Evolutionary conservation across 352 stramenopile species (phyloP).

Genomic region (Phytophthora sp.): DNA sequence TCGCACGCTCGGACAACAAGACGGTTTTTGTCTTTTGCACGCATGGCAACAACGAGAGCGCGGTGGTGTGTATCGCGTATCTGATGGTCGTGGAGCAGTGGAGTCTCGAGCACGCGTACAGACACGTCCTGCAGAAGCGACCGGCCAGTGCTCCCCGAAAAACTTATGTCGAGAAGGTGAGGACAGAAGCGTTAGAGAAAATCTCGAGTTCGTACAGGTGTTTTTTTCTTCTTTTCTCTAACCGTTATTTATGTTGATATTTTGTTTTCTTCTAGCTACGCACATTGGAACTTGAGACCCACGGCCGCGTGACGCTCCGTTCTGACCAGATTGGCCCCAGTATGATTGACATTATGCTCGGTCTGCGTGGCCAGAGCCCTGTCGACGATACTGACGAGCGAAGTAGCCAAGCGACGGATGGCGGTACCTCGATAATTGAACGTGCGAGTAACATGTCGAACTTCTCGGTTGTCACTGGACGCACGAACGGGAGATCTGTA

Average conservation of each 20-base stretch:
- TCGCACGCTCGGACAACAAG: conserved; percentile 43
- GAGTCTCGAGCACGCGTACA: conserved; percentile 68
- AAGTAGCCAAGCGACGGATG: conserved; percentile 55
- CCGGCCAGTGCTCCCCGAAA: conserved; percentile 66
- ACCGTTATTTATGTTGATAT: no score
- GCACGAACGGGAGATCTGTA: conserved; percentile 57
- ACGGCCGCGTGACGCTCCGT: conserved; percentile 66
- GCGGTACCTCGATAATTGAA: conserved; percentile 47
- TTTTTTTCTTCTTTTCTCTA: no score
- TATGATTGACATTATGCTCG: conserved; percentile 81
- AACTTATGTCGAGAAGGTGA: conserved; percentile 70
- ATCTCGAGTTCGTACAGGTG: no score
- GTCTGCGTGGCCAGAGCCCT: conserved; percentile 51
- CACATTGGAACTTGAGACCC: conserved; percentile 58
- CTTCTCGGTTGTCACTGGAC: conserved; percentile 53
- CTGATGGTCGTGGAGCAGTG: conserved; percentile 65
- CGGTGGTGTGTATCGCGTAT: conserved; percentile 70
- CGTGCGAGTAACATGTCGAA: conserved; percentile 69
- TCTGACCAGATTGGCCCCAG: conserved; percentile 67
- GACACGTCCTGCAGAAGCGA: conserved; percentile 63
- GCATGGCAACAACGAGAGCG: conserved; percentile 74
- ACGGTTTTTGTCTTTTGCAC: conserved; percentile 79
- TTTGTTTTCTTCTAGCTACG: conserved; percentile 55
- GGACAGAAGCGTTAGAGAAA: not conserved
- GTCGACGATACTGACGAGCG: conserved; percentile 50